Base-by-base conservation (phyloP, 176 grass and related monocot genomes). In the Tillandsia leiboldiana region DNA sequence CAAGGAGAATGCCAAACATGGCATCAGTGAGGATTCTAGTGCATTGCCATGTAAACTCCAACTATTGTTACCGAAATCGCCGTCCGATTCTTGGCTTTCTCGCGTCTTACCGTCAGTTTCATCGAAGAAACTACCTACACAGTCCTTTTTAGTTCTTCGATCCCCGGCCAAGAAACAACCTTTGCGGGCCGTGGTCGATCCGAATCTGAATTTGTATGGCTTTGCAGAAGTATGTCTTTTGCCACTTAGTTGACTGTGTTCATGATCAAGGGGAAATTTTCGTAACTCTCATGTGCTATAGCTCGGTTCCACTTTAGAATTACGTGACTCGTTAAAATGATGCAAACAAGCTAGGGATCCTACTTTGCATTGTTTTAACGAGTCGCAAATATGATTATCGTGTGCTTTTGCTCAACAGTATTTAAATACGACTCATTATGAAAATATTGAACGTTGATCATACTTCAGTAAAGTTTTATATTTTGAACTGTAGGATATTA, bases 11-110 rank as follows among this genome's bases (percentile, higher is more conserved):
- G 48, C 20, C n/a, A 48, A 2, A 14, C 63, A 52, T 74, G 54
- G 52, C 70, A 47, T 67, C 59, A 67, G 10, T 77, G 65, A 70
- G 26, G 75, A 78, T 53, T 49, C 2, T 75, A 71, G 64, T 58
- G 64, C 63, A 52, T 71, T 81, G 65, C 82, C 77, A 52, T 76
- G 77, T 70, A 70, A 83, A 53, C 75, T 87, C 29, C 84, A 89
- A 0, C 82, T 90, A 63, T 84, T 76, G 62, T 82, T 86, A 48
- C 94, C 95, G 12, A 99, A 82, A 84, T 90, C 95, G 71, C 95
- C 95, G 76, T 93, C 89, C 53, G 94, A 99, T 51, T 99, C 95
- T 3, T 99, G 95, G 95, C 89, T 99, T 65, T 93, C 87, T 87
- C 86, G 87, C 23, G 88, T 81, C 71, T 78, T 99, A 70, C 84